Evolutionary conservation across 768 basidiomycete genomes (phyloP).

Genomic region (Albatrellus ellisii): DNA sequence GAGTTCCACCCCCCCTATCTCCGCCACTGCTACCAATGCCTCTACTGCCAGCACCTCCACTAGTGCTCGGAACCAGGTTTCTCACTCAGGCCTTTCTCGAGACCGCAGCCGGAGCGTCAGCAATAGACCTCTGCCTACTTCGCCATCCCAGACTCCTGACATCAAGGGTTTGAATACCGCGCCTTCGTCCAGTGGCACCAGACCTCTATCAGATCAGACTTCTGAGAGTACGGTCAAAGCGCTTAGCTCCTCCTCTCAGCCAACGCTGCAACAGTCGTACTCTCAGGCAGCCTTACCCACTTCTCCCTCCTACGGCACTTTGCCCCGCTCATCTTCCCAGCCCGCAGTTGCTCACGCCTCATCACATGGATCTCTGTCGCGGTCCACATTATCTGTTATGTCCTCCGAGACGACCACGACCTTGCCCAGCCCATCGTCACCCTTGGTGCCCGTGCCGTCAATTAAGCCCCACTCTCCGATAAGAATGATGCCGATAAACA

Average conservation of each 20-base stretch:
- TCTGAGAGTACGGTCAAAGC: too few relatives aligned
- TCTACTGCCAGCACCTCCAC: neutral
- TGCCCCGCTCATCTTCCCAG: too few relatives aligned
- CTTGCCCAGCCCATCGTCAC: neutral
- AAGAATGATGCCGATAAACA: too few relatives aligned
- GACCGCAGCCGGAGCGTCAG: constrained; percentile 12
- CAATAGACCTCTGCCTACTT: constrained; percentile 11
- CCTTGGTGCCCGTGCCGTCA: too few relatives aligned
- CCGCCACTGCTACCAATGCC: neutral
- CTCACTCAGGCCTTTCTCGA: neutral
- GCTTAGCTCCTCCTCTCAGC: too few relatives aligned
- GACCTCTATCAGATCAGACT: neutral
- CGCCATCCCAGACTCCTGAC: constrained; percentile 8
- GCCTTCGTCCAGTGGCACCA: neutral
- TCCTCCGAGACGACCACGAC: neutral
- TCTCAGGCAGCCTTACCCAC: too few relatives aligned
- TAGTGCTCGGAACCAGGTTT: neutral
- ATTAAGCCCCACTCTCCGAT: too few relatives aligned
- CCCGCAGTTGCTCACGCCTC: too few relatives aligned
- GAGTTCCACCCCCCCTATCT: neutral
- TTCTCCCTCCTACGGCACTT: too few relatives aligned
- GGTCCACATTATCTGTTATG: too few relatives aligned
- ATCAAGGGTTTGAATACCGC: constrained; percentile 7
- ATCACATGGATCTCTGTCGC: too few relatives aligned
- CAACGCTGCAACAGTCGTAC: too few relatives aligned